Base-by-base conservation (phyloP, 441 rosid species). In the Mallotus repandus region DNA sequence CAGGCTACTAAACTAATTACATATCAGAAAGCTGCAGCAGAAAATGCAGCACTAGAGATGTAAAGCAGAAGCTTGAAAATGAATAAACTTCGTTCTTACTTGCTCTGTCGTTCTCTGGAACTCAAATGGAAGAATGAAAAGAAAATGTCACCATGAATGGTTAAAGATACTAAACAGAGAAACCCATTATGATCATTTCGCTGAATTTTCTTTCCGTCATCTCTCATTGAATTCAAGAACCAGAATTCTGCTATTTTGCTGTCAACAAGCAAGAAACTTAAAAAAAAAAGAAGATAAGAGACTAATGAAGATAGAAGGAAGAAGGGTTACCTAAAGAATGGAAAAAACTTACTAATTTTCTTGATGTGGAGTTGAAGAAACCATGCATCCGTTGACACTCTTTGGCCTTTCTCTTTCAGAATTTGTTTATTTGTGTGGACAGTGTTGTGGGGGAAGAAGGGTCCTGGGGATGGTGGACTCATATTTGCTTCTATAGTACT, bases 381-480 rank as follows among this genome's bases (percentile, higher is more conserved):
- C 14, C 15, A 56, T 16, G 54, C 54, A 13, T 50, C 54, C 18
- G 14, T 21, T 63, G 67, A 53, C 4, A 14, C 64, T 59, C 29
- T 19, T 16, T 13, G 53, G 21, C 45, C 68, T 74, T 43, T 60
- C 48, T 45, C 38, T 66, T 7, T 58, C 67, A 46, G 74, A 64
- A 64, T 38, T 69, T 66, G 38, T 19, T 56, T 35, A 41, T 53
- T 54, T 22, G 48, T 22, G 57, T 49, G 65, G 76, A 50, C 54
- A 46, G 67, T 53, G 55, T 7, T 66, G 77, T 71, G 15, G 72
- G 65, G 80, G 63, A 63, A 69, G 70, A 74, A 76, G 68, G 74
- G 72, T 74, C 35, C 54, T 58, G 13, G 45, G 74, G 60, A 69
- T 46, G 76, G 67, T 16, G 55, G 57, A 55, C 16, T 29, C 15